Evolutionary conservation across 2,329 filamentous ascomycete species (phyloP), one percentile per base, ranked within the genome.

Genomic region (Cercospora janseana): DNA sequence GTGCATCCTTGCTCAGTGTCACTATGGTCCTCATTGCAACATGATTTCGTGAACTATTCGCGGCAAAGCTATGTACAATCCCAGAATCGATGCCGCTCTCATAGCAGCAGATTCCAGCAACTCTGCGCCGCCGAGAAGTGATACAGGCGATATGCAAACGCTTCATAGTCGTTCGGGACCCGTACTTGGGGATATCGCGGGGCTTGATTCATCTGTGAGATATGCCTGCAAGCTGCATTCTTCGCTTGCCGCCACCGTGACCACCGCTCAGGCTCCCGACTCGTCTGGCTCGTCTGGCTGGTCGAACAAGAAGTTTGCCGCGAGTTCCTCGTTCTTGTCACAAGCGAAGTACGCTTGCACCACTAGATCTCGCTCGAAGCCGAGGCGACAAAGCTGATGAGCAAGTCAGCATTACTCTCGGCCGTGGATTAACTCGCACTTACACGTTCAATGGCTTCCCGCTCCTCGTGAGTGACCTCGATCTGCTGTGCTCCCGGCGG

Each of bases 271-370:
- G 26, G 45, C 50, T 18, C 50, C 27, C 46, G 57, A 52, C 40
- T 70, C 67, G 51, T 69, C 67, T 5, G 60, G 63, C 55, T 96
- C 91, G 55, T 95, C 90, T 7, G 91, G 91, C 73, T 97, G 90
- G 64, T 98, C 93, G 67, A 98, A 98, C 53, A 98, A 78, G 72
- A 96, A 97, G 74, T 98, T 98, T 58, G 93, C 93, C 0, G 93
- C 93, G 44, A 98, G 79, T 72, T 98, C 93, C 74, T 98, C 93
- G 70, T 98, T 97, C 81, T 97, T 98, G 73, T 98, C 93, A 71
- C 93, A 98, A 26, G 93, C 93, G 69, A 98, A 98, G 75, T 97
- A 98, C 20, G 93, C 93, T 74, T 98, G 92, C 60, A 97, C 95
- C 44, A 93, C 93, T 62, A 90, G 82, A 62, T 97, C 90, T 53